Evolutionary conservation across 2,329 filamentous ascomycete species (phyloP).

Genomic region (Byssothecium circinans): DNA sequence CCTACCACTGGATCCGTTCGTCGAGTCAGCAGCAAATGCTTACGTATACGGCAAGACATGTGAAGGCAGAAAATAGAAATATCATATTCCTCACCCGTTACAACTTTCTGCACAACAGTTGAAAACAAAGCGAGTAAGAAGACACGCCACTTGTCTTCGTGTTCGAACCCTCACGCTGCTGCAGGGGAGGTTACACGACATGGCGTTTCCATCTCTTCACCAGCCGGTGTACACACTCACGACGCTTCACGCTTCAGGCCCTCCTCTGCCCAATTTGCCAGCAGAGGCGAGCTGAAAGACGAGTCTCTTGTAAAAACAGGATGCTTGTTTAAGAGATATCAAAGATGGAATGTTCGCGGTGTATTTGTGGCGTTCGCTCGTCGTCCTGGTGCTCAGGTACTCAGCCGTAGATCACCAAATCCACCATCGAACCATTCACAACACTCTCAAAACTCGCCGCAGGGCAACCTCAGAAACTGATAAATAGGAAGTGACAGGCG

Average conservation of each 20-base stretch:
- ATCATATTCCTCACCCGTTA: too few species aligned
- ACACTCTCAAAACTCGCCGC: conserved; percentile 4
- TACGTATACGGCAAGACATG: too few species aligned
- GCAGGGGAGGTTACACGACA: background rate
- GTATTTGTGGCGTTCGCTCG: background rate
- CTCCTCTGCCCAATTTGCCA: too few species aligned
- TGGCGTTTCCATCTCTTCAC: background rate
- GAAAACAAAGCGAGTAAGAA: background rate
- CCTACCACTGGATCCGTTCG: too few species aligned
- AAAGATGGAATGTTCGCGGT: background rate
- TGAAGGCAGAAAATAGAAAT: too few species aligned
- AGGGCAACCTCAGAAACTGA: background rate
- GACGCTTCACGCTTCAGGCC: background rate
- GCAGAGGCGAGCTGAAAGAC: too few species aligned
- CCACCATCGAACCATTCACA: too few species aligned
- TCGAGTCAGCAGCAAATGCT: too few species aligned
- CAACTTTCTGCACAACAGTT: too few species aligned
- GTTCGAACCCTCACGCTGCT: background rate
- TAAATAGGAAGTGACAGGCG: conserved; percentile 19
- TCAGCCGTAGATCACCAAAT: conserved; percentile 12
- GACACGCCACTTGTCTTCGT: background rate
- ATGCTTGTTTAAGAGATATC: too few species aligned
- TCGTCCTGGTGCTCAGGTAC: conserved; percentile 23
- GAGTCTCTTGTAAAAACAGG: too few species aligned
- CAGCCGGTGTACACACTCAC: background rate